Conservation (phyloP, 305 asterid genomes). For the Fraxinus floribunda region DNA sequence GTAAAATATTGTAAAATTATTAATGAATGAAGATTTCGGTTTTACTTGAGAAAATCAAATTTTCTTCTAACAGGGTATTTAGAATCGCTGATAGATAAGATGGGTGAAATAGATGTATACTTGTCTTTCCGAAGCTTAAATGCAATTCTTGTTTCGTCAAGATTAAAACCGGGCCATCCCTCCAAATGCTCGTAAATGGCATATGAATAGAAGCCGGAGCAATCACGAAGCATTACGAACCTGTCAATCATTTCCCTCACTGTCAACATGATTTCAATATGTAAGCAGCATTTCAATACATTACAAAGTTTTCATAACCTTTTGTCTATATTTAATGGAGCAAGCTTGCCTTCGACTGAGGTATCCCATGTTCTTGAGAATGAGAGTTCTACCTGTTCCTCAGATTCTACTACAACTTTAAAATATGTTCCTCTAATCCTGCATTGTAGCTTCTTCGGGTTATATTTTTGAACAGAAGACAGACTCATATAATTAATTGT, state of each 20-base stretch:
- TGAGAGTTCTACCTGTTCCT: constrained; percentile 54
- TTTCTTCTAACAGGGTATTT: neutral
- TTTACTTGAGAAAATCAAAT: neutral
- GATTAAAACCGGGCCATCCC: constrained; percentile 59
- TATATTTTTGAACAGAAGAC: neutral
- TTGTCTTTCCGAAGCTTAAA: constrained; percentile 44
- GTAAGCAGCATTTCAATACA: neutral
- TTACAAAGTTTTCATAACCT: constrained; percentile 31
- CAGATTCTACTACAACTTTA: constrained; percentile 44
- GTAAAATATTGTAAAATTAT: neutral
- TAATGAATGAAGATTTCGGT: neutral
- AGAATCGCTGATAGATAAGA: neutral
- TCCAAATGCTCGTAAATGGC: constrained; percentile 57
- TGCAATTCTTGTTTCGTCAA: constrained; percentile 35
- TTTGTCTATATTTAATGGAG: constrained; percentile 53
- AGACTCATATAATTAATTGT: neutral
- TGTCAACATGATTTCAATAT: neutral
- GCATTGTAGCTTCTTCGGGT: constrained; percentile 21
- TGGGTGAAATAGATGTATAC: constrained; percentile 14
- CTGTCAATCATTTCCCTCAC: constrained; percentile 28
- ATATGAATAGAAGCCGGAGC: constrained; percentile 61
- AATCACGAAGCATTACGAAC: constrained; percentile 50
- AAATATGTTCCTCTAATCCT: constrained; percentile 42
- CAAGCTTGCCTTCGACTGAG: constrained; percentile 35
- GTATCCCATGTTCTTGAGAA: constrained; percentile 54